Evolutionary conservation across 1,284 basidiomycete species (phyloP).

Genomic region (Phellopilus nigrolimitatus): DNA sequence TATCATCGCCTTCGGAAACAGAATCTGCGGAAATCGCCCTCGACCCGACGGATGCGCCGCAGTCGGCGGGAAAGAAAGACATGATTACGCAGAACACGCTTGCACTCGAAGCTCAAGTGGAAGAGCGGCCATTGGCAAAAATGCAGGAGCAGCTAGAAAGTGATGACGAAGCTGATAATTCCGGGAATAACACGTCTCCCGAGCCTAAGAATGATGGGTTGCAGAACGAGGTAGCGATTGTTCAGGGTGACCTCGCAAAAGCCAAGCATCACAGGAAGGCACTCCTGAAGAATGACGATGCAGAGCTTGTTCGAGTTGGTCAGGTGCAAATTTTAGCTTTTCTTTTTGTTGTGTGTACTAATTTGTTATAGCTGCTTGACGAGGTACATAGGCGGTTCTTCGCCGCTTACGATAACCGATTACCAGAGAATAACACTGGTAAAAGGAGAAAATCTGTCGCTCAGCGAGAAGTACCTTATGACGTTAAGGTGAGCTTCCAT

Average conservation of each 20-base stretch:
- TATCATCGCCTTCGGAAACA: background rate
- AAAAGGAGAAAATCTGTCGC: conserved; percentile 31
- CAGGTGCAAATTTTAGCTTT: conserved; percentile 42
- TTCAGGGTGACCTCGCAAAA: conserved; percentile 11
- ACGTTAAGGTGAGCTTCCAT: conserved; percentile 26
- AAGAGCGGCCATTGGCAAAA: conserved; percentile 83
- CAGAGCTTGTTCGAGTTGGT: conserved; percentile 76
- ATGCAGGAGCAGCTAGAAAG: conserved; percentile 68
- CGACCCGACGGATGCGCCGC: conserved; percentile 30
- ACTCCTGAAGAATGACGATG: conserved; percentile 82
- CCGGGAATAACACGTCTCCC: conserved; percentile 17
- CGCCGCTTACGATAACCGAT: conserved; percentile 49
- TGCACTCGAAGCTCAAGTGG: conserved; percentile 78
- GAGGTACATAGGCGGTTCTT: conserved; percentile 79
- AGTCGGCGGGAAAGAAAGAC: conserved; percentile 45
- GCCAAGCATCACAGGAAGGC: conserved; percentile 47
- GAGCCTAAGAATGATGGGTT: conserved; percentile 11
- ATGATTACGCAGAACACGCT: conserved; percentile 62
- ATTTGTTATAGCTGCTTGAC: conserved; percentile 56
- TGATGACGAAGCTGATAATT: conserved; percentile 20
- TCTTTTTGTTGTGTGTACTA: conserved; percentile 7
- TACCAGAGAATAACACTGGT: conserved; percentile 32
- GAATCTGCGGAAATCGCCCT: conserved; percentile 14
- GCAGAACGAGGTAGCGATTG: conserved; percentile 6
- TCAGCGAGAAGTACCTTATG: conserved; percentile 24